Conservation (phyloP, 768 basidiomycete genomes). For the Russula sp. region DNA sequence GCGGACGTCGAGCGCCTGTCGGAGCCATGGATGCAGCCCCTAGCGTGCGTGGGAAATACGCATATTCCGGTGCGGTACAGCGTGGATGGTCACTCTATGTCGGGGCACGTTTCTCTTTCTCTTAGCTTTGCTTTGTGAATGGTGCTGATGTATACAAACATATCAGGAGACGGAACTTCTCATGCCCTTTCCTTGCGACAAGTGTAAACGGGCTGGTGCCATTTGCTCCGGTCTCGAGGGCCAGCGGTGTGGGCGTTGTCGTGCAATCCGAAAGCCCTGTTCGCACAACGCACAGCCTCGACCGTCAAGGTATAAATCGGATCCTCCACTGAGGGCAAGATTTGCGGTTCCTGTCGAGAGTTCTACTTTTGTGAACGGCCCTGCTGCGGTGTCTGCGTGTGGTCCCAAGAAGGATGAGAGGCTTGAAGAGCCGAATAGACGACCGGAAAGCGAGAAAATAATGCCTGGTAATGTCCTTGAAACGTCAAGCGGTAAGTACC, state of each 20-base stretch:
- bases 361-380: not conserved
- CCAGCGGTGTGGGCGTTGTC: slow-evolving; percentile 21
- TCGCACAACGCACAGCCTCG: slow-evolving; percentile 13
- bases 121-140: not conserved
- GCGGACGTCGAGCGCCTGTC: slow-evolving; percentile 10
- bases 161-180: slow-evolving; percentile 19
- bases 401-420: not conserved
- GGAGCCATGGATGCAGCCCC: slow-evolving; percentile 10
- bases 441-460: not conserved
- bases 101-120: slow-evolving; percentile 11
- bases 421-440: not conserved
- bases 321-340: not conserved
- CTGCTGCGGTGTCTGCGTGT: not conserved
- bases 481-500: slow-evolving; percentile 6
- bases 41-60: slow-evolving; percentile 16
- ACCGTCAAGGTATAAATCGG: slow-evolving; percentile 1
- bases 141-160: slow-evolving; percentile 1
- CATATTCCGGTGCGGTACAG: slow-evolving; percentile 15
- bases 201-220: slow-evolving; percentile 14
- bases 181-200: slow-evolving; percentile 14
- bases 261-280: slow-evolving; percentile 15
- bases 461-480: not conserved
- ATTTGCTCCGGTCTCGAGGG: slow-evolving; percentile 18
- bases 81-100: slow-evolving; percentile 21
- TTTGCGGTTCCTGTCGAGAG: not conserved